phyloP scores from a whole-genome alignment of 176 grass and related monocot genomes.

The Rhynchospora breviuscula region DNA sequence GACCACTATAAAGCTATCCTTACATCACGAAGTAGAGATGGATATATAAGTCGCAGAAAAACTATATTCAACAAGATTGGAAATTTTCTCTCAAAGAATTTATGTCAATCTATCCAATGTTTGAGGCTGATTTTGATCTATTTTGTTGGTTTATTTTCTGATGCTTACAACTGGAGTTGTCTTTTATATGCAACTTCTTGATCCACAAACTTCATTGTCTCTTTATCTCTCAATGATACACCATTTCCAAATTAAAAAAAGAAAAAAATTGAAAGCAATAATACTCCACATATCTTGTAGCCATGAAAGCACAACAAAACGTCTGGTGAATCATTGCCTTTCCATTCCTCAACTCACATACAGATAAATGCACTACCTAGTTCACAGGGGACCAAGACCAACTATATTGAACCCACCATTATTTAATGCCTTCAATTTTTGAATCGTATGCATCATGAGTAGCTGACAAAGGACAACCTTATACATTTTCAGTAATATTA shows the following conservation, averaged over 20 bases:
- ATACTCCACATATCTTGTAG: not conserved
- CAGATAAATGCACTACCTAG: not conserved
- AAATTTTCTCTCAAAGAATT: not conserved
- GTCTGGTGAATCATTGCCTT: not conserved
- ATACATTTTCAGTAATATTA: not conserved
- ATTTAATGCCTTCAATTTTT: not conserved
- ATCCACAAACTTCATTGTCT: constrained; percentile 25
- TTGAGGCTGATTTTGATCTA: not conserved
- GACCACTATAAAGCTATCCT: constrained; percentile 7
- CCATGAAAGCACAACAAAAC: not conserved
- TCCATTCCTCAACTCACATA: not conserved
- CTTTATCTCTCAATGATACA: not conserved
- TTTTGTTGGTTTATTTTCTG: not conserved
- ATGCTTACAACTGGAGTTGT: constrained; percentile 1
- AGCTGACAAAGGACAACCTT: not conserved
- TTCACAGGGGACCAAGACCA: no score
- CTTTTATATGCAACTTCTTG: not conserved
- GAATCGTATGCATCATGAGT: not conserved
- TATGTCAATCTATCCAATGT: constrained; percentile 1
- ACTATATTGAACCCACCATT: not conserved
- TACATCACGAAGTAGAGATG: not conserved
- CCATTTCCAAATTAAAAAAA: no score
- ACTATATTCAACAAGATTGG: not conserved
- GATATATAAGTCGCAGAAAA: no score
- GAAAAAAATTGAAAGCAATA: no score